Conservation (phyloP, 2,329 filamentous ascomycete genomes). For the Apiospora marii region DNA sequence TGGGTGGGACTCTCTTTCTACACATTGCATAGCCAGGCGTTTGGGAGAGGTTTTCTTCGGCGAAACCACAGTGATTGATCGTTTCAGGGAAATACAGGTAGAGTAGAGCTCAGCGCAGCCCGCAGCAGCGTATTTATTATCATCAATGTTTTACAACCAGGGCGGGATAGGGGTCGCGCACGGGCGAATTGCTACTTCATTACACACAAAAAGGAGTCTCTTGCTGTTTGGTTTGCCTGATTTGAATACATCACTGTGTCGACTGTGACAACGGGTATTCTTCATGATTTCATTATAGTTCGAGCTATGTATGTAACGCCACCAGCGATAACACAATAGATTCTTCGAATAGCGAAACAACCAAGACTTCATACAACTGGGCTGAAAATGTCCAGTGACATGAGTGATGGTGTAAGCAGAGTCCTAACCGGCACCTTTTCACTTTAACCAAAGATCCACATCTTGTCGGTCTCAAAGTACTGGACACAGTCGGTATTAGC, state of each 20-base stretch:
- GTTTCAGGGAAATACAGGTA: slow-evolving; percentile 5
- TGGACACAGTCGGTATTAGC: slow-evolving; percentile 34
- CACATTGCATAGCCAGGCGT: slow-evolving; percentile 43
- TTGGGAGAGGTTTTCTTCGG: slow-evolving; percentile 29
- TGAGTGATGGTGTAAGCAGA: not conserved
- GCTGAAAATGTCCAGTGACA: not conserved
- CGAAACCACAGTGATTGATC: not conserved
- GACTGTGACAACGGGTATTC: not conserved
- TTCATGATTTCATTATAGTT: slow-evolving; percentile 14
- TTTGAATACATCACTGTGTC: not conserved
- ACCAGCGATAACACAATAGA: not conserved
- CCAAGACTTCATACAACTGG: not conserved
- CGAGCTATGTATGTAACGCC: slow-evolving; percentile 19
- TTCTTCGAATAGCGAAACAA: not conserved
- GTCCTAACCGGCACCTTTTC: not conserved
- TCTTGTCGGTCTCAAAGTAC: slow-evolving; percentile 64
- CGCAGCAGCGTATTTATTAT: not conserved
- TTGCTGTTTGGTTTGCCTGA: not conserved
- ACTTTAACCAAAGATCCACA: slow-evolving; percentile 64
- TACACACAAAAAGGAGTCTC: not conserved
- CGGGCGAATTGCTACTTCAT: not conserved
- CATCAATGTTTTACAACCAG: not conserved
- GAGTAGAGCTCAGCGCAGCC: slow-evolving; percentile 11
- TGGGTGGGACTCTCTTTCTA: slow-evolving; percentile 22
- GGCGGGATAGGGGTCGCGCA: not conserved